phyloP scores from a whole-genome alignment of 768 basidiomycete species.

The Boletus reticulatus region DNA sequence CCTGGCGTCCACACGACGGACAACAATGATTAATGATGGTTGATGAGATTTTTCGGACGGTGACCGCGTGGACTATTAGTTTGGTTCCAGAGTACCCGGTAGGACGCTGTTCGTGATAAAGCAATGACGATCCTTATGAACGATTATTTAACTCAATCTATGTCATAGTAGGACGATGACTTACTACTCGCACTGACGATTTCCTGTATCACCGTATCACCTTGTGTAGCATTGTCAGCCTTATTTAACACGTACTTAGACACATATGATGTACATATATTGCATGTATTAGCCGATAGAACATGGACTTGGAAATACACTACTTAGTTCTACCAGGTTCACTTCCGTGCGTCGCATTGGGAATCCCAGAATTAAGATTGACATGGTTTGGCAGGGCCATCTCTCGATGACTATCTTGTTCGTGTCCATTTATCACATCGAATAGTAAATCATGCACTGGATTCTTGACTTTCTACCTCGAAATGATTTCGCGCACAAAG shows the following conservation, averaged over 20 bases:
- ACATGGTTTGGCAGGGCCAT: too few species aligned
- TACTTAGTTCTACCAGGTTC: too few species aligned
- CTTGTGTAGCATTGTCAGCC: neutral
- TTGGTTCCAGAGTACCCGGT: neutral
- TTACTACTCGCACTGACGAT: neutral
- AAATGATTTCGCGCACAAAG: neutral
- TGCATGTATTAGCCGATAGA: neutral
- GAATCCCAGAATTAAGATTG: too few species aligned
- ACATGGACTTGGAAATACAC: neutral
- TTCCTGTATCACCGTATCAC: constrained; percentile 1
- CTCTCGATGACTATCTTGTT: too few species aligned
- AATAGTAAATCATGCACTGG: too few species aligned
- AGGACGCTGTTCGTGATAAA: constrained; percentile 1
- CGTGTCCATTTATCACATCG: too few species aligned
- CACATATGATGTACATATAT: neutral
- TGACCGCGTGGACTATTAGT: neutral
- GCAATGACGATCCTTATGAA: neutral
- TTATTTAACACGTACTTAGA: neutral
- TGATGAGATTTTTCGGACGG: neutral
- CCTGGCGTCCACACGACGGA: neutral
- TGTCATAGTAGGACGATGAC: constrained; percentile 8
- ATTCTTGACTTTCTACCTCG: neutral
- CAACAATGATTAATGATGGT: neutral
- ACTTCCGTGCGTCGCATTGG: too few species aligned
- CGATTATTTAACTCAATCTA: neutral